phyloP scores from a whole-genome alignment of 495 filamentous ascomycete genomes.

The Hyaloscypha finlandica region DNA sequence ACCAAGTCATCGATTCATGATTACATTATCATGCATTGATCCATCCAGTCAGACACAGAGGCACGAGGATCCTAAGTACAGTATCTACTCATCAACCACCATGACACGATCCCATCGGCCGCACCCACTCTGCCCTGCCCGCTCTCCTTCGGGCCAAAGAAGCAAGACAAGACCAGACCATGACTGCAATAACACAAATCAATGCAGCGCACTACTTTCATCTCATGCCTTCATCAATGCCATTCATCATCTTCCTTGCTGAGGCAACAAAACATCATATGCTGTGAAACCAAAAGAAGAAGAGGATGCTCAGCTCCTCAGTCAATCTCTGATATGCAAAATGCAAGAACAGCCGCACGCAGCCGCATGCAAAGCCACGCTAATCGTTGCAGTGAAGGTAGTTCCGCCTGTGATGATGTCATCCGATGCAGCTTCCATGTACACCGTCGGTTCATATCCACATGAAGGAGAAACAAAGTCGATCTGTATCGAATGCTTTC shows the following conservation, averaged over 20 bases:
- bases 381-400: not conserved
- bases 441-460: constrained; percentile 1
- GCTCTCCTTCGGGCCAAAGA: not conserved
- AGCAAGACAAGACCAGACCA: not conserved
- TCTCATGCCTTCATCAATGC: not conserved
- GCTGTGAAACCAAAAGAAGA: not conserved
- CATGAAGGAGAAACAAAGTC: constrained; percentile 3
- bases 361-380: not conserved
- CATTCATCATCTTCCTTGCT: not conserved
- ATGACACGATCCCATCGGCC: not conserved
- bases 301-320: constrained; percentile 5
- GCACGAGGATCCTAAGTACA: not conserved
- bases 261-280: not conserved
- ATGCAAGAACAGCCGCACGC: not conserved
- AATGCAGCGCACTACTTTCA: not conserved
- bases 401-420: not conserved
- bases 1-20: not conserved
- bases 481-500: not conserved
- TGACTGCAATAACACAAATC: not conserved
- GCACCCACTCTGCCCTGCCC: not conserved
- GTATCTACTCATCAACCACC: not conserved
- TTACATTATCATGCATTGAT: constrained; percentile 7
- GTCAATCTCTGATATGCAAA: constrained; percentile 1
- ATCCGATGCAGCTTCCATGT: not conserved
- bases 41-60: not conserved